Evolutionary conservation across 1,284 basidiomycete genomes (phyloP).

Genomic region (Malassezia sp.): DNA sequence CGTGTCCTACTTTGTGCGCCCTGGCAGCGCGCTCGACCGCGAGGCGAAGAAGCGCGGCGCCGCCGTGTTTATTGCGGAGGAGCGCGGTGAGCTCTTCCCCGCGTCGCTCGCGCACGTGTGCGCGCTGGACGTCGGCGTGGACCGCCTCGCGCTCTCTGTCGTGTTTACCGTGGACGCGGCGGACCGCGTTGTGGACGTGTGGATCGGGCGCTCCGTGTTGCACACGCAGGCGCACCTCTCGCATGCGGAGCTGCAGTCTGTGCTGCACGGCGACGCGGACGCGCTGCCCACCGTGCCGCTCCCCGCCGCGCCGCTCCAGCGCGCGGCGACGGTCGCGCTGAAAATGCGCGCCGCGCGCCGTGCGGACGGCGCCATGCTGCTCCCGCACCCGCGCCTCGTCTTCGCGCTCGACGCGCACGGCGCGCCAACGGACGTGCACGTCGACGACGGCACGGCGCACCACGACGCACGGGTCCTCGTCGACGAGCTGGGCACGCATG

Average conservation of each 20-base stretch:
- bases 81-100: slow-evolving; percentile 50
- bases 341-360: slow-evolving; percentile 65
- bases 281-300: background rate
- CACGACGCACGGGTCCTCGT: too few relatives aligned
- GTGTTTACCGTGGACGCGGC: slow-evolving; percentile 72
- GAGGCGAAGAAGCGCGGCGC: slow-evolving; percentile 93
- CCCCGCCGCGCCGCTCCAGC: background rate
- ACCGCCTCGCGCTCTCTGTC: slow-evolving; percentile 18
- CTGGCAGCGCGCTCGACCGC: slow-evolving; percentile 88
- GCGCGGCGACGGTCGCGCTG: slow-evolving; percentile 49
- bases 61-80: slow-evolving; percentile 84
- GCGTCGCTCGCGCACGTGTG: background rate
- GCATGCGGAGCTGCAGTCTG: background rate
- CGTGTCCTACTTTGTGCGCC: slow-evolving; percentile 85
- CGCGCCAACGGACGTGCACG: slow-evolving; percentile 52
- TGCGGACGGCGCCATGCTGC: slow-evolving; percentile 67
- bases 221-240: background rate
- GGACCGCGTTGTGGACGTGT: slow-evolving; percentile 70
- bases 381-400: slow-evolving; percentile 61
- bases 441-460: slow-evolving; percentile 65
- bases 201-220: slow-evolving; percentile 84
- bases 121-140: background rate
- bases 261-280: background rate
- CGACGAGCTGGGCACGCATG: slow-evolving; percentile 92
- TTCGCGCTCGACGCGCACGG: slow-evolving; percentile 74